Evolutionary conservation across 176 grass and related monocot genomes (phyloP).

Genomic region (Eleusine indica): DNA sequence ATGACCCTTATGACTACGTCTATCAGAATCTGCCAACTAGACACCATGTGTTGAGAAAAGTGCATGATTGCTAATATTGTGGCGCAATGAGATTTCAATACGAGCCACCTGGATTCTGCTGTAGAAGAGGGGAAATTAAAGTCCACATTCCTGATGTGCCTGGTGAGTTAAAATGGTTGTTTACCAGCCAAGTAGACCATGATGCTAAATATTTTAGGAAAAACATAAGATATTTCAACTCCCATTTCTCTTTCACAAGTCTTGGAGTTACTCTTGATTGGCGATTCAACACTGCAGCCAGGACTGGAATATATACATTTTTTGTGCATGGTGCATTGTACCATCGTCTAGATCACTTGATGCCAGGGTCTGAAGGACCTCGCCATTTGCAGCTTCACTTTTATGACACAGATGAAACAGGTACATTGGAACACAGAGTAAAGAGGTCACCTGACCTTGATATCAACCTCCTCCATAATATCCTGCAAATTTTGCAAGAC

Average conservation of each 20-base stretch:
- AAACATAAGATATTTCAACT: background rate
- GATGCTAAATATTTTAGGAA: background rate
- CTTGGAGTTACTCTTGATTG: background rate
- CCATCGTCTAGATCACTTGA: background rate
- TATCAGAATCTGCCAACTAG: too few relatives aligned
- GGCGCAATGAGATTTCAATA: too few relatives aligned
- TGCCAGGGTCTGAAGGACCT: background rate
- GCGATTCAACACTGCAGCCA: background rate
- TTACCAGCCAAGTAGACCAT: too few relatives aligned
- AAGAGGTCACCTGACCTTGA: background rate
- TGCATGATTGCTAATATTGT: too few relatives aligned
- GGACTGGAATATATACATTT: background rate
- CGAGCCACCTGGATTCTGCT: too few relatives aligned
- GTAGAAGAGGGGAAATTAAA: too few relatives aligned
- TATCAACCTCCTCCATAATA: background rate
- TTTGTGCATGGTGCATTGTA: background rate
- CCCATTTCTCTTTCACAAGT: background rate
- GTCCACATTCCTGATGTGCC: background rate
- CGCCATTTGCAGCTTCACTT: background rate
- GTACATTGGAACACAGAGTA: background rate
- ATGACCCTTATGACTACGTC: too few relatives aligned
- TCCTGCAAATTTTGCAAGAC: background rate
- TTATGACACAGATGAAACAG: background rate
- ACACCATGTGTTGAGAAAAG: too few relatives aligned
- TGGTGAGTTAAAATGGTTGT: background rate